These are phyloP conservation scores for Leccinum truebloodii DNA, from an alignment of 768 basidiomycete species.

Conservation along the genomic window DNA sequence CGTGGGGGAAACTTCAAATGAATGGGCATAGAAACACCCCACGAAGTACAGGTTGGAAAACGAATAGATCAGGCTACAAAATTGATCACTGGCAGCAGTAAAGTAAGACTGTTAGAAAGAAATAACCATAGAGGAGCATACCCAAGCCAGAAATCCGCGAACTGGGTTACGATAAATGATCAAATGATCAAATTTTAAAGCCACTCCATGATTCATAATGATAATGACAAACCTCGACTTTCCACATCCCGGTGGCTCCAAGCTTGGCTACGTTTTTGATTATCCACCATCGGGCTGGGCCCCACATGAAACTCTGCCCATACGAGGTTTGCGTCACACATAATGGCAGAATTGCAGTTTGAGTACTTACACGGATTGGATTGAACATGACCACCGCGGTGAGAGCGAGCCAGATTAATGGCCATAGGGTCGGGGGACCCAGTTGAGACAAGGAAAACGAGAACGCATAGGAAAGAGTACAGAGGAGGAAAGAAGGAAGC, in stretches of 20 bases:
- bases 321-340: constrained; percentile 21
- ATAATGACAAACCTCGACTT: constrained; percentile 62
- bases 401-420: constrained; percentile 78
- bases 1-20: background rate
- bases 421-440: constrained; percentile 74
- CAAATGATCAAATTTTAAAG: constrained; percentile 6
- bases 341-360: too few relatives aligned
- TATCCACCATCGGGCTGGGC: constrained; percentile 71
- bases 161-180: constrained; percentile 47
- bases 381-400: constrained; percentile 60
- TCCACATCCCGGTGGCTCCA: constrained; percentile 65
- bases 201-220: background rate
- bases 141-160: constrained; percentile 90
- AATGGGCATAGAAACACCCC: constrained; percentile 63
- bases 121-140: constrained; percentile 32
- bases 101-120: background rate
- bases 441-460: constrained; percentile 77
- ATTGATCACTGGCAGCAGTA: constrained; percentile 58
- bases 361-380: constrained; percentile 60
- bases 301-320: constrained; percentile 44
- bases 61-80: constrained; percentile 75
- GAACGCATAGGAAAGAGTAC: constrained; percentile 76
- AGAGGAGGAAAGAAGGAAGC: constrained; percentile 75
- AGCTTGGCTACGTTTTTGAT: constrained; percentile 61
- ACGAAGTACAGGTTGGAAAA: constrained; percentile 72